Base-by-base conservation (phyloP, 2,329 filamentous ascomycete species). In the Aspergillus calidoustus region DNA sequence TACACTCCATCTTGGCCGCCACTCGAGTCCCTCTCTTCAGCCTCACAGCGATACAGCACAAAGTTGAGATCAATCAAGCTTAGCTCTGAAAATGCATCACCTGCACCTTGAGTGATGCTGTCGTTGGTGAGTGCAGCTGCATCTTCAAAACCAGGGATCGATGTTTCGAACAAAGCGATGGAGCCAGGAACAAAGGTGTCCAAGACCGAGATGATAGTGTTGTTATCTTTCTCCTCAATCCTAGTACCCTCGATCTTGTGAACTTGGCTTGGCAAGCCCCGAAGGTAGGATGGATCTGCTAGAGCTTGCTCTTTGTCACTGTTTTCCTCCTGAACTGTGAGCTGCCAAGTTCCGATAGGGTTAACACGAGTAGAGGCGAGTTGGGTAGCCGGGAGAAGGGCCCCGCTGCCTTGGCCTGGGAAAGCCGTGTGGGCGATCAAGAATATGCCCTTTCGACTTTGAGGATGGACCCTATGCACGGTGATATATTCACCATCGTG, bases 401-500 rank as follows among this genome's bases (percentile, higher is more conserved):
- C 92, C 69, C 95, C 93, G 1, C 91, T 91, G 23, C 92, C 91
- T 70, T 93, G 94, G 1, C 93, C 93, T 1, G 93, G 92, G 78
- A 94, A 99, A 0, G 96, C 95, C 4, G 95, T 98, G 71, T 98
- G 95, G 0, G 96, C 94, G 69, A 99, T 93, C 51, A 98, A 81
- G 77, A 98, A 97, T 77, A 97, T 94, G 0, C 95, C 95, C 75
- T 95, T 96, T 61, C 95, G 87, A 1, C 92, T 96, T 73, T 91
- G 89, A 0, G 94, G 95, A 72, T 99, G 93, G 3, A 98, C 92
- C 64, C 96, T 86, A 76, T 99, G 95, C 7, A 99, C 92, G 0
- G 95, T 99, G 71, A 99, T 91, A 74, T 97, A 97, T 76, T 99
- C 91, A 59, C 92, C 91, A 66, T 98, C 93, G 74, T 99, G 95